Conservation (phyloP, 257 asterid genomes). For the Catharanthus roseus region DNA sequence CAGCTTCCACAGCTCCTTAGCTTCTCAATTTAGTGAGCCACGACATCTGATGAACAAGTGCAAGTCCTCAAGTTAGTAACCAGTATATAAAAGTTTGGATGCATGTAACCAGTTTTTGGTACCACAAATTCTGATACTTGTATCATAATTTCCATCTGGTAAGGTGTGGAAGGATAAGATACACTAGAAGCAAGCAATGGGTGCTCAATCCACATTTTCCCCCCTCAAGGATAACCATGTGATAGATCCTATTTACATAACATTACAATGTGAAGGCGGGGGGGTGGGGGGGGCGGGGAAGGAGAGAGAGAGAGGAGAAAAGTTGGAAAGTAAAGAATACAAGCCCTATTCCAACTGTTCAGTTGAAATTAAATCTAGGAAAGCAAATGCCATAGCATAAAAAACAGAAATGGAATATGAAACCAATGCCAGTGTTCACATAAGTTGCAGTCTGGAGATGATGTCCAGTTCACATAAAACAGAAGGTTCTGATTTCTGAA, state of each 20-base stretch:
- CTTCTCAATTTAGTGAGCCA: conserved; percentile 85
- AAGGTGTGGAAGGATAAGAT: neutral
- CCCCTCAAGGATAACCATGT: neutral
- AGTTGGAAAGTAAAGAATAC: neutral
- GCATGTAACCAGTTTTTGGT: neutral
- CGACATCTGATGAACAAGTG: conserved; percentile 65
- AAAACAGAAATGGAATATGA: neutral
- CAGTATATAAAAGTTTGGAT: neutral
- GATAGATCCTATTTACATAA: neutral
- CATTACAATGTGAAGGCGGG: no score
- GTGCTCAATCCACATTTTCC: no score
- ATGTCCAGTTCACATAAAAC: neutral
- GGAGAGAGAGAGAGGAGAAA: neutral
- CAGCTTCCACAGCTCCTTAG: conserved; percentile 25
- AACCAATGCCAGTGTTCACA: neutral
- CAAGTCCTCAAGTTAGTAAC: conserved; percentile 18
- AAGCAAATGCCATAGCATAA: no score
- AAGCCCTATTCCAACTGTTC: neutral
- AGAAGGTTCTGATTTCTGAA: neutral
- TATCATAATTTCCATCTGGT: neutral
- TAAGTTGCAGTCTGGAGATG: neutral
- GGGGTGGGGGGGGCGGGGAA: no score
- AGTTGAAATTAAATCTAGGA: no score
- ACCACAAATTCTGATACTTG: neutral
- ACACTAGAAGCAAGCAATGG: neutral